These are phyloP conservation scores for Coccomyxa sp. DNA, from an alignment of 139 green algal species.

Conservation along the genomic window DNA sequence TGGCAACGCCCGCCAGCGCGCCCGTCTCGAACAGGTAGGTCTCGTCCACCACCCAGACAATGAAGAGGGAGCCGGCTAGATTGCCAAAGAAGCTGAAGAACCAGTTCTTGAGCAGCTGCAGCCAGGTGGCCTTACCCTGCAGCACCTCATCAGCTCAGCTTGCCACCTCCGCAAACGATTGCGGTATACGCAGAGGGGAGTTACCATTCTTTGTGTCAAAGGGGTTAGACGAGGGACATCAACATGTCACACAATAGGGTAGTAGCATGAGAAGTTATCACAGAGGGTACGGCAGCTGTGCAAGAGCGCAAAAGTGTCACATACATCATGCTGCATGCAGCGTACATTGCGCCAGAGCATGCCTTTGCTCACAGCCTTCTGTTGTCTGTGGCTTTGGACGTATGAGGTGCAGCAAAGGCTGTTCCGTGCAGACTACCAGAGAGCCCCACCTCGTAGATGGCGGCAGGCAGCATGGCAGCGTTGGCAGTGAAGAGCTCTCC, in stretches of 20 bases:
- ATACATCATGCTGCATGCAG: too few relatives aligned
- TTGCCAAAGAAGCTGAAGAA: slow-evolving; percentile 56
- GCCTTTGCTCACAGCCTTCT: too few relatives aligned
- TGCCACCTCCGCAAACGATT: too few relatives aligned
- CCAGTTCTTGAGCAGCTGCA: slow-evolving; percentile 56
- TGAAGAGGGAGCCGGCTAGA: slow-evolving; percentile 57
- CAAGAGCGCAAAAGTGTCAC: too few relatives aligned
- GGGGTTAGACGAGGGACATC: too few relatives aligned
- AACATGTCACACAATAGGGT: too few relatives aligned
- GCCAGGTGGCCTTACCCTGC: slow-evolving; percentile 38
- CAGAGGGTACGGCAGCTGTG: too few relatives aligned
- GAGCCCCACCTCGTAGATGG: slow-evolving; percentile 14
- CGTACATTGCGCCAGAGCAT: neutral
- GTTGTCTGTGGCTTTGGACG: neutral
- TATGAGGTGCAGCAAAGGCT: neutral
- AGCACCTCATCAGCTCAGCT: too few relatives aligned
- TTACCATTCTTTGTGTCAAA: too few relatives aligned
- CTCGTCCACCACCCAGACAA: slow-evolving; percentile 44
- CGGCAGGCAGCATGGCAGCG: slow-evolving; percentile 6
- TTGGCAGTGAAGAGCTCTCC: slow-evolving; percentile 18
- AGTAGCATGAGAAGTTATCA: too few relatives aligned
- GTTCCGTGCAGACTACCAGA: neutral
- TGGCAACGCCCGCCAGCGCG: neutral
- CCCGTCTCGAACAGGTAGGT: slow-evolving; percentile 25
- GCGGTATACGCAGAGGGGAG: too few relatives aligned